Percentiles rank a stretch among this genome's conserved stretches.
Conservation (phyloP, 2,329 filamentous ascomycete genomes). For the Stromatinia cepivora region DNA sequence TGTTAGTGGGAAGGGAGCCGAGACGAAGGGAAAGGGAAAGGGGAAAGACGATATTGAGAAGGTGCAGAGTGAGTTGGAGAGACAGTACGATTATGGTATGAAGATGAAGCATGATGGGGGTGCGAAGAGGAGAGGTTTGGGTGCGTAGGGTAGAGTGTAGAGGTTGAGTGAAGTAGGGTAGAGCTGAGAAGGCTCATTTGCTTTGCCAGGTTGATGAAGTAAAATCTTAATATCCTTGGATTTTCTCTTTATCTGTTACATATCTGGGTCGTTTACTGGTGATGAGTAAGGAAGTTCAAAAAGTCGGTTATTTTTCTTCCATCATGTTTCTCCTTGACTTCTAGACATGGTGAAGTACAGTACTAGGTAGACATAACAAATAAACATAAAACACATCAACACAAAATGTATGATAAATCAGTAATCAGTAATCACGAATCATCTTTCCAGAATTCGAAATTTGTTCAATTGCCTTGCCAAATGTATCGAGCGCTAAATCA, state of each 20-base stretch:
- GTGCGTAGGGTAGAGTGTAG: slow-evolving; percentile 34
- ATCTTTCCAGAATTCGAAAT: not conserved
- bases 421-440: too few species aligned
- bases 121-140: slow-evolving; percentile 42
- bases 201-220: not conserved
- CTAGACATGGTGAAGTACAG: too few species aligned
- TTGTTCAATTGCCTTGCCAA: not conserved
- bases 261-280: not conserved
- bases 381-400: not conserved
- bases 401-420: too few species aligned
- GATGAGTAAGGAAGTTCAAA: not conserved
- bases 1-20: slow-evolving; percentile 17
- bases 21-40: slow-evolving; percentile 23
- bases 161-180: not conserved
- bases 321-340: not conserved
- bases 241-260: not conserved
- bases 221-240: slow-evolving; percentile 1
- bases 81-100: slow-evolving; percentile 43
- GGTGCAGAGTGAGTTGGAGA: slow-evolving; percentile 42
- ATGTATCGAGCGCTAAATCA: slow-evolving; percentile 3
- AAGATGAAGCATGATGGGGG: slow-evolving; percentile 43
- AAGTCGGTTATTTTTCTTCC: not conserved
- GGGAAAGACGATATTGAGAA: slow-evolving; percentile 32
- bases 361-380: not conserved
- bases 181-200: not conserved